phyloP scores from a whole-genome alignment of 2,329 filamentous ascomycete species.

The Pyricularia grisea region DNA sequence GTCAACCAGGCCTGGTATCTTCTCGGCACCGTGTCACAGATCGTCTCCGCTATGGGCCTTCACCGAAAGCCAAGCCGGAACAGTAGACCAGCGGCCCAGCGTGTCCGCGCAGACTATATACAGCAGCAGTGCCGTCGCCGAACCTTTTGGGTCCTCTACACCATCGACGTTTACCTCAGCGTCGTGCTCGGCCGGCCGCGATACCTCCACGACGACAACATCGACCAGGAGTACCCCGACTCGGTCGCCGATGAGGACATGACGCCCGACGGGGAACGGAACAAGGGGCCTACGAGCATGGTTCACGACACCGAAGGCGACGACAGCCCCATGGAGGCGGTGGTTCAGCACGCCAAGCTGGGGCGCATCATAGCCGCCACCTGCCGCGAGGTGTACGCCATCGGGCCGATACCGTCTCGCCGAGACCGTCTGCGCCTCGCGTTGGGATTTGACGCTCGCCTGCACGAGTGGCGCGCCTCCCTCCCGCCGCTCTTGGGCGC shows the following conservation, averaged over 20 bases:
- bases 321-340: conserved; percentile 41
- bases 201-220: conserved; percentile 53
- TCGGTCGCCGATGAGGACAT: conserved; percentile 48
- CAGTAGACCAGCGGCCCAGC: conserved; percentile 7
- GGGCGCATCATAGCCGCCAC: conserved; percentile 27
- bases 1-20: conserved; percentile 53
- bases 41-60: conserved; percentile 33
- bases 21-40: conserved; percentile 46
- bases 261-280: conserved; percentile 24
- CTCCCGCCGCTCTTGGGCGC: conserved; percentile 33
- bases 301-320: conserved; percentile 4
- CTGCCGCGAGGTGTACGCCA: conserved; percentile 29
- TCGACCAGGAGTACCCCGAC: conserved; percentile 50
- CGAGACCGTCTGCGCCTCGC: conserved; percentile 26
- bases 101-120: conserved; percentile 27
- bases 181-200: conserved; percentile 53
- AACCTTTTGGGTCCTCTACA: conserved; percentile 54
- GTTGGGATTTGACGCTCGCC: conserved; percentile 23
- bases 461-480: conserved; percentile 27
- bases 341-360: conserved; percentile 34
- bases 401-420: conserved; percentile 22
- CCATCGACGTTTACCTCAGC: conserved; percentile 52
- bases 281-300: conserved; percentile 13
- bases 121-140: conserved; percentile 43
- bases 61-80: conserved; percentile 16